Evolutionary conservation across 164 flowering plant species (phyloP).

Genomic region (Saururus chinensis): DNA sequence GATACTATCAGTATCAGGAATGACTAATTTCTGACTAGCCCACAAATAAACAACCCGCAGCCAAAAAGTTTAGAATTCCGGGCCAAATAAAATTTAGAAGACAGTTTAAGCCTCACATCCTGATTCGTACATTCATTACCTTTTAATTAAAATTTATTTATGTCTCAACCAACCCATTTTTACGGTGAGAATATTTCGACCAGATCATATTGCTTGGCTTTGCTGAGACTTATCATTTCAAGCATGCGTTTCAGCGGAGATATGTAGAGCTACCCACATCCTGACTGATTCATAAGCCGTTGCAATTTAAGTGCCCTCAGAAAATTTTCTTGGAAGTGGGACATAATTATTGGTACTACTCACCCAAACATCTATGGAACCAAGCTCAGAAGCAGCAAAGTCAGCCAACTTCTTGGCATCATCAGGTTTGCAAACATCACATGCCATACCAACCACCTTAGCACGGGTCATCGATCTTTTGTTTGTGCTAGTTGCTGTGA

Average conservation of each 20-base stretch:
- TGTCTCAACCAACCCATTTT: too few relatives aligned
- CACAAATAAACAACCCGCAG: neutral
- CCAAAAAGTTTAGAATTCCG: too few relatives aligned
- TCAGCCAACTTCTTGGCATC: conserved; percentile 70
- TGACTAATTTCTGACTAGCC: neutral
- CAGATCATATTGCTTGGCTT: too few relatives aligned
- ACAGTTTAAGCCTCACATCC: too few relatives aligned
- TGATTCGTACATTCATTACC: too few relatives aligned
- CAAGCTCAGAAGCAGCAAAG: conserved; percentile 67
- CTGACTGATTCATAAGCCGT: too few relatives aligned
- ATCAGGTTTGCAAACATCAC: conserved; percentile 78
- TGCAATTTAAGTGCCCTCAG: neutral
- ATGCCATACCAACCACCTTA: conserved; percentile 75
- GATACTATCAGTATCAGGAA: neutral
- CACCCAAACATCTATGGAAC: conserved; percentile 92
- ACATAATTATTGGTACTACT: conserved; percentile 8
- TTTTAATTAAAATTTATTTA: too few relatives aligned
- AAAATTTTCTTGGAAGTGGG: neutral
- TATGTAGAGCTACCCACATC: too few relatives aligned
- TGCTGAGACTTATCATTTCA: too few relatives aligned
- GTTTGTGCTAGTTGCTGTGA: conserved; percentile 22
- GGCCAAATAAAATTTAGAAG: too few relatives aligned
- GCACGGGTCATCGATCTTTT: conserved; percentile 35
- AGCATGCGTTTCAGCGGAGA: too few relatives aligned
- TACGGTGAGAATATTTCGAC: too few relatives aligned